Evolutionary conservation across 148 eudicot species (phyloP).

Genomic region (Rheum nobile): DNA sequence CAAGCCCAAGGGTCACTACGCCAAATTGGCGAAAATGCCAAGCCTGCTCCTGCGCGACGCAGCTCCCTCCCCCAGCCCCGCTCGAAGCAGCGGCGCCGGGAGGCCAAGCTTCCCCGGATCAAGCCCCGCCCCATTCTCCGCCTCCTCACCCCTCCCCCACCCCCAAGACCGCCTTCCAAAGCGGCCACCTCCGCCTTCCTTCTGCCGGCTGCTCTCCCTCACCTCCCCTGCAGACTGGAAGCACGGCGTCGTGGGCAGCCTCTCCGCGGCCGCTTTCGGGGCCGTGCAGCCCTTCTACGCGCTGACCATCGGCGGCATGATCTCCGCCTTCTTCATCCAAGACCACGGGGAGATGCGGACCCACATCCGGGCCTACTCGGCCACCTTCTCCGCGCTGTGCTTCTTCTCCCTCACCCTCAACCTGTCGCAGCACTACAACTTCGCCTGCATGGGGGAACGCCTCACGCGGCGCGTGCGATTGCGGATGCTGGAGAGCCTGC

Average conservation of each 20-base stretch:
- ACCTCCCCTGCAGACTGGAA: constrained; percentile 69
- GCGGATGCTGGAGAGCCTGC: constrained; percentile 58
- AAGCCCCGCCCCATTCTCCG: constrained; percentile 38
- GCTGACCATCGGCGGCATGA: constrained; percentile 80
- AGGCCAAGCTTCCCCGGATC: constrained; percentile 44
- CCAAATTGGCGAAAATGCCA: constrained; percentile 61
- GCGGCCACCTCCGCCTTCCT: constrained; percentile 22
- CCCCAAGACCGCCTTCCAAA: neutral
- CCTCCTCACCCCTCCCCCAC: constrained; percentile 15
- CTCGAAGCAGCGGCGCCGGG: constrained; percentile 40
- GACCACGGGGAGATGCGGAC: constrained; percentile 57
- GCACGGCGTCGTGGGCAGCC: constrained; percentile 57
- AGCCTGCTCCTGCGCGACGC: constrained; percentile 40
- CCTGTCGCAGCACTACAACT: constrained; percentile 59
- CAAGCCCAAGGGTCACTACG: constrained; percentile 48
- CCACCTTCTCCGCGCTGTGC: constrained; percentile 51
- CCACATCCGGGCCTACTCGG: constrained; percentile 43
- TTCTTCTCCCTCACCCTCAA: constrained; percentile 49
- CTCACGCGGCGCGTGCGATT: constrained; percentile 64
- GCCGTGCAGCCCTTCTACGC: constrained; percentile 91
- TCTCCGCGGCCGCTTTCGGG: constrained; percentile 62
- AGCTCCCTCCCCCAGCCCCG: constrained; percentile 22
- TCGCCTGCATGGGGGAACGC: constrained; percentile 73
- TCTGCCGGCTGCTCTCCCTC: constrained; percentile 43
- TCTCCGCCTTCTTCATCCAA: constrained; percentile 55